phyloP scores from a whole-genome alignment of 2,329 filamentous ascomycete genomes.

The Fusarium verticillioides region DNA sequence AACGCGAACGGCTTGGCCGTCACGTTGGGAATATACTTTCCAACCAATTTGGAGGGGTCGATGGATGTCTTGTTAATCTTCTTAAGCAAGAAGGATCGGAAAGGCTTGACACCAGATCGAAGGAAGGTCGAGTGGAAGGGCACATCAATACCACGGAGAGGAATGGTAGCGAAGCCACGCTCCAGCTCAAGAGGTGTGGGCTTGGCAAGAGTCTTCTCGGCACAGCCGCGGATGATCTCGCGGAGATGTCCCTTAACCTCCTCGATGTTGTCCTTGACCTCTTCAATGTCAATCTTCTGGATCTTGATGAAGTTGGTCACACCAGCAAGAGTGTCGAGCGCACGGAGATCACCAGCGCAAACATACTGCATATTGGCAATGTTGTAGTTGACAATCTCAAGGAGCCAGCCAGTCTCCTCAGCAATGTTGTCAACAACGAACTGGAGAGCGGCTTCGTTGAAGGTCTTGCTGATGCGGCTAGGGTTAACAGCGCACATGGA shows the following conservation, averaged over 20 bases:
- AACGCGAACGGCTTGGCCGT: conserved; percentile 95
- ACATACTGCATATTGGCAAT: conserved; percentile 82
- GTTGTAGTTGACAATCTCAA: conserved; percentile 99
- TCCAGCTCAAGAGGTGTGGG: conserved; percentile 88
- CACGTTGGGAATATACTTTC: conserved; percentile 99
- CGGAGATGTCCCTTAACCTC: conserved; percentile 90
- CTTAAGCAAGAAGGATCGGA: conserved; percentile 98
- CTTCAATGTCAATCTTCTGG: conserved; percentile 96
- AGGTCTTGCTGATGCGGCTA: conserved; percentile 96
- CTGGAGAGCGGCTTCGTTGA: conserved; percentile 96
- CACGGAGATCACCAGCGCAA: conserved; percentile 75
- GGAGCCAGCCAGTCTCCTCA: conserved; percentile 91
- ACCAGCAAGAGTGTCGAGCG: conserved; percentile 77
- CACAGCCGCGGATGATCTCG: conserved; percentile 90
- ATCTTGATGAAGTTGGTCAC: conserved; percentile 96
- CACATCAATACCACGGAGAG: conserved; percentile 96
- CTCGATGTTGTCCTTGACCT: conserved; percentile 88
- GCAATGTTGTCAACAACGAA: conserved; percentile 97
- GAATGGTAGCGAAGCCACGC: conserved; percentile 96
- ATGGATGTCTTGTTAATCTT: conserved; percentile 99
- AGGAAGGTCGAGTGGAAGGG: conserved; percentile 99
- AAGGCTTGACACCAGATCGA: conserved; percentile 97
- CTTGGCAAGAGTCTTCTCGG: conserved; percentile 88
- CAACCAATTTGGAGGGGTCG: conserved; percentile 94
- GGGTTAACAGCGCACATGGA: conserved; percentile 99